These are phyloP conservation scores for Conticribra weissflogii DNA, from an alignment of 108 stramenopile species.

Conservation along the genomic window DNA sequence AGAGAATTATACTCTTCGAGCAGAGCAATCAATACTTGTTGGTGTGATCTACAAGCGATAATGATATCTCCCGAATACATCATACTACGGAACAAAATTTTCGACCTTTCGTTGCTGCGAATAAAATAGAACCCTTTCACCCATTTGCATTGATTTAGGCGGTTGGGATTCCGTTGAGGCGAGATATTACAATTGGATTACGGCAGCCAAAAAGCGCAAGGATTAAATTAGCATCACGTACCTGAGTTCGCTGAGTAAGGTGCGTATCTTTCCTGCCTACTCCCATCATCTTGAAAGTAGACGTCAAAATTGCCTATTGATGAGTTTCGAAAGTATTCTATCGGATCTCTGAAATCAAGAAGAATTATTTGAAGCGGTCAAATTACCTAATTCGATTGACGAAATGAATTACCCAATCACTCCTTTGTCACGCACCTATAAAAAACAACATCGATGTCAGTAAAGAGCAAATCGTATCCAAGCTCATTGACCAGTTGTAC, in stretches of 20 bases:
- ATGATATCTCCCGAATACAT: slow-evolving; percentile 69
- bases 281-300: slow-evolving; percentile 85
- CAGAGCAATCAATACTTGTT: slow-evolving; percentile 61
- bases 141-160: no score
- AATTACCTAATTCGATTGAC: no score
- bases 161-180: no score
- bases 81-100: slow-evolving; percentile 58
- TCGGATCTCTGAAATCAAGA: slow-evolving; percentile 63
- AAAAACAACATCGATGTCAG: slow-evolving; percentile 63
- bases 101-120: slow-evolving; percentile 56
- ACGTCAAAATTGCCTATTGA: slow-evolving; percentile 56
- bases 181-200: no score
- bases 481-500: slow-evolving; percentile 31
- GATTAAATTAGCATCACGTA: no score
- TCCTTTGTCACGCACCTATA: no score
- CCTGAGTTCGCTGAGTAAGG: slow-evolving; percentile 77
- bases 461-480: slow-evolving; percentile 73
- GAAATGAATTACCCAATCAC: no score
- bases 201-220: no score
- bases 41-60: slow-evolving; percentile 62
- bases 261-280: slow-evolving; percentile 48
- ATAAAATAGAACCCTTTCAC: slow-evolving; percentile 94
- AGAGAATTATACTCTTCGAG: slow-evolving; percentile 63
- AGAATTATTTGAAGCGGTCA: slow-evolving; percentile 1
- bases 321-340: slow-evolving; percentile 48